Base-by-base conservation (phyloP, 148 eudicot genomes). In the Bassia scoparia region DNA sequence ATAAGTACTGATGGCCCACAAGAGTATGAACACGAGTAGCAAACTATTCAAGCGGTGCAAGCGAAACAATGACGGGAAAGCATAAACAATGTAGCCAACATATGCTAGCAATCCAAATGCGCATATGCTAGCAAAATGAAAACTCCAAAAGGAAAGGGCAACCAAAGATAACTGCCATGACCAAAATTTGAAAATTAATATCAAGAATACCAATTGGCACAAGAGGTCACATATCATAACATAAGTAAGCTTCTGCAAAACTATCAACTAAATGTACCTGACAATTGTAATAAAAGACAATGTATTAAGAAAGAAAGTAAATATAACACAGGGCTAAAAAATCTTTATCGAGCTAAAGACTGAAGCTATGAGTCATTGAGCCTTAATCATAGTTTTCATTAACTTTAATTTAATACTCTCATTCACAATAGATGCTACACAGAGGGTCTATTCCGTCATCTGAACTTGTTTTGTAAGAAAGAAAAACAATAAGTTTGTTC, bases 101-200 rank as follows among this genome's bases (percentile, higher is more conserved):
- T 91, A 95, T 59, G 90, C 98, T 72, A 95, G 86, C 76, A 95
- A 86, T 79, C 96, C 96, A 79, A 91, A 95, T 76, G 98, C 93
- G 63, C 97, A 95, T 71, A 91, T 83, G 71, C 98, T 95, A 65
- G 97, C 93, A 86, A 91, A 95, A 80, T 91, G 85, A 86, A 89
- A 89, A 84, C 96, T 95, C 98, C 98, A 95, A 62, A 86, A 91
- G 52, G 90, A 91, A 70, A 95, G 96, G 64, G 90, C 97, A 60
- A 91, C 75, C 83, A 95, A 84, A 70, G 97, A 95, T 69, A 95
- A 82, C 98, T 95, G 98, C 80, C 82, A 89, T 71, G 65, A 79
- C 74, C 77, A 86, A 68, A 76, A 82, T 49, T 48, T 37, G 76
- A 80, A 49, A 23, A 49, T 66, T 53, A 68, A 77, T 68, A 54